A percentile compares a stretch with the other conserved stretches of the same genome.
Conservation (phyloP, 495 filamentous ascomycete species). For the Paragyromitra xinjiangensis region DNA sequence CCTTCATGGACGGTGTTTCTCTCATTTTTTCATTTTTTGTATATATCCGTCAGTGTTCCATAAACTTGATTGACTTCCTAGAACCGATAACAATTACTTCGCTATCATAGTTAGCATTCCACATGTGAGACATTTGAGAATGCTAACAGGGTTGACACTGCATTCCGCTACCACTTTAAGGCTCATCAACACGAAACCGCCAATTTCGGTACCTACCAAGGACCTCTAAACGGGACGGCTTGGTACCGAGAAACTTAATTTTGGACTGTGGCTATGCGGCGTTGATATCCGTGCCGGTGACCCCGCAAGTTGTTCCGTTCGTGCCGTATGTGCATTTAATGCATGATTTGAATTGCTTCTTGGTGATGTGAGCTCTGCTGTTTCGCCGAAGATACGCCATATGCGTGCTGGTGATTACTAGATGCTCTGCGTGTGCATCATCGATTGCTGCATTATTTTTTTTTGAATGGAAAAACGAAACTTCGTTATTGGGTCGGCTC, state of each 20-base stretch:
- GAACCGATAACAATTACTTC: not conserved
- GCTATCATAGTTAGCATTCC: not conserved
- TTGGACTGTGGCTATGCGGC: constrained; percentile 6
- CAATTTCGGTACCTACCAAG: not conserved
- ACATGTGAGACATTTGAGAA: not conserved
- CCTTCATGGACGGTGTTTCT: not conserved
- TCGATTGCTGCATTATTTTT: not conserved
- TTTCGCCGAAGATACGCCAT: not conserved
- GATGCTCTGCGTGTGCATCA: not conserved
- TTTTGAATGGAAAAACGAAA: not conserved
- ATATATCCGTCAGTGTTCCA: not conserved
- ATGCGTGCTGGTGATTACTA: not conserved
- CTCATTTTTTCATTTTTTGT: not conserved
- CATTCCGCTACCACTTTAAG: not conserved
- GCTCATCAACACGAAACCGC: not conserved
- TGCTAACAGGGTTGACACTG: not conserved
- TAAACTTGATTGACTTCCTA: not conserved
- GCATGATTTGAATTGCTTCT: not conserved
- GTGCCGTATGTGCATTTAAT: constrained; percentile 11
- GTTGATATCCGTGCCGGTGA: not conserved
- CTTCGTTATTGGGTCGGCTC: not conserved
- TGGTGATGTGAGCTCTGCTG: no score
- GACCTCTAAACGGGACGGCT: not conserved
- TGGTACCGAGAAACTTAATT: constrained; percentile 1
- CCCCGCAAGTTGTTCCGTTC: not conserved